phyloP scores from a whole-genome alignment of 2,329 filamentous ascomycete species.

The Orbilia oligospora region DNA sequence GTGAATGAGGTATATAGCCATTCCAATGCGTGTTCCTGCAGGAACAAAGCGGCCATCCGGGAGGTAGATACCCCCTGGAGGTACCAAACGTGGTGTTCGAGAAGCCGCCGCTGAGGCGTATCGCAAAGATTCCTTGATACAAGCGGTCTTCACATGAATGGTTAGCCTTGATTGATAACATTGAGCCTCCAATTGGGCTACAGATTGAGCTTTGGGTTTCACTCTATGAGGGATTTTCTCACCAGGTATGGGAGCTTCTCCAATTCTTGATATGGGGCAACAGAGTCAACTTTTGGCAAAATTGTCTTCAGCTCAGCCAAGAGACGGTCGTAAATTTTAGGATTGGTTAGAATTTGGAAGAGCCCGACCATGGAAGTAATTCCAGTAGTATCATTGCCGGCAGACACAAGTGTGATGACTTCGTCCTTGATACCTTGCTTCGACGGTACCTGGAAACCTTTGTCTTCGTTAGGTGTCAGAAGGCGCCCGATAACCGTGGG shows the following conservation, averaged over 20 bases:
- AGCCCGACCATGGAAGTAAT: conserved; percentile 64
- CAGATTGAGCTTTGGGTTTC: too few relatives aligned
- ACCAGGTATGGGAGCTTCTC: conserved; percentile 68
- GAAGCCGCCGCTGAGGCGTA: conserved; percentile 32
- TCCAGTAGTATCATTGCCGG: conserved; percentile 68
- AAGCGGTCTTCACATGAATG: conserved; percentile 9
- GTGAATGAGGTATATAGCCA: conserved; percentile 46
- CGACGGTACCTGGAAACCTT: conserved; percentile 38
- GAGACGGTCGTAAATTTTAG: conserved; percentile 62
- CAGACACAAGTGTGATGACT: conserved; percentile 66
- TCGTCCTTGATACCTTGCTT: conserved; percentile 67
- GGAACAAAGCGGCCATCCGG: conserved; percentile 20
- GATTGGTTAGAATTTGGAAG: conserved; percentile 65
- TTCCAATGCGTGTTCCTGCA: conserved; percentile 27
- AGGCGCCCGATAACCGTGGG: conserved; percentile 31
- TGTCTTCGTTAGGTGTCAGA: conserved; percentile 34
- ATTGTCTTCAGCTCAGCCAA: conserved; percentile 64
- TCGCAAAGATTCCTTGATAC: conserved; percentile 31
- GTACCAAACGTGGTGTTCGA: conserved; percentile 49
- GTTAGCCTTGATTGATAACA: neutral
- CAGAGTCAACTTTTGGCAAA: conserved; percentile 61
- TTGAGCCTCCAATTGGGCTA: neutral
- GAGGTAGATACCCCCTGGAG: conserved; percentile 44
- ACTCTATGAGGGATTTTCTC: conserved; percentile 59
- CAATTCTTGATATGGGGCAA: conserved; percentile 64